Base-by-base conservation (phyloP, 306 rosid genomes). In the Dicorynia guianensis region DNA sequence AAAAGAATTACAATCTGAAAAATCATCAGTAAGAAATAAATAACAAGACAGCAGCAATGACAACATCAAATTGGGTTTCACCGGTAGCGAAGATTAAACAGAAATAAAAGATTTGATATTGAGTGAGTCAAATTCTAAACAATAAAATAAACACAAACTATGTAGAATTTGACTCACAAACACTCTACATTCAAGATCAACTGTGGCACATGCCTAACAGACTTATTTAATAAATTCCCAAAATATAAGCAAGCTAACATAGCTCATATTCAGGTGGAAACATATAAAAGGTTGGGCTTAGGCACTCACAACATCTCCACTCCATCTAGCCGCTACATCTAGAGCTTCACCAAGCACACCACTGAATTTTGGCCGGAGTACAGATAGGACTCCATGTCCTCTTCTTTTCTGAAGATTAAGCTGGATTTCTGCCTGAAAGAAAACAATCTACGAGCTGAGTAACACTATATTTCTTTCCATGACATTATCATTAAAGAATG, bases 271-370 rank as follows among this genome's bases (percentile, higher is more conserved):
- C 47, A 64, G 50, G 35, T 62, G 57, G 42, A 76, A 77, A 63
- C 11, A 52, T n/a, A 72, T 71, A 72, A 71, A 47, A 71, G 55
- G 58, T 59, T 50, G 79, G 76, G 46, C 19, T 13, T 17, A 68
- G 79, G 79, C 56, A 87, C 98, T 95, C 83, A 95, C 98, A 72
- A 95, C 98, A 77, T 95, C 97, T 79, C 98, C 98, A 82, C 96
- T 92, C 98, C 98, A 95, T 88, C 97, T 86, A 76, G 89, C 96
- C 46, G 97, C 97, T 66, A 95, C 90, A 76, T 95, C 97, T 14
- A 95, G 81, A 78, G 96, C 92, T 87, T 92, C 96, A 77, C 98
- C 98, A n/a, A 87, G 83, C 82, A 86, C 91, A 54, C 98, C 98
- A 42, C 94, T 89, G 84, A 95, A 92, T 81, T 95, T 95, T 52